Percentiles rank a stretch among this genome's conserved stretches.
These are phyloP conservation scores for Leptodermis oblonga DNA, from an alignment of 257 asterid species.

Conservation along the genomic window DNA sequence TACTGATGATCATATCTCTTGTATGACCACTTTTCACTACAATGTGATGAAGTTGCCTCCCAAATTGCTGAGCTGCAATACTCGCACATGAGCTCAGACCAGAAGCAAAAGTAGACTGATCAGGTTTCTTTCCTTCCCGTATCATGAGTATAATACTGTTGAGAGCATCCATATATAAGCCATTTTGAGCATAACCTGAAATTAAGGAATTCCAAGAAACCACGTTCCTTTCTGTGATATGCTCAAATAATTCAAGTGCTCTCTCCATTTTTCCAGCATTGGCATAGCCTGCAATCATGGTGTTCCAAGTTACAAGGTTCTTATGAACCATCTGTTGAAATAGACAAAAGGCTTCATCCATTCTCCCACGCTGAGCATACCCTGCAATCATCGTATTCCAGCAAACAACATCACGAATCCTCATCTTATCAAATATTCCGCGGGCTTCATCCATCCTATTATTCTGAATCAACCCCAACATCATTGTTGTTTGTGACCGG, in stretches of 20 bases:
- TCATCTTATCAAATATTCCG: slow-evolving; percentile 22
- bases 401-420: slow-evolving; percentile 30
- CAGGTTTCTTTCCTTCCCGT: slow-evolving; percentile 29
- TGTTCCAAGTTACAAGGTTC: slow-evolving; percentile 45
- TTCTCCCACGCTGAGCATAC: slow-evolving; percentile 27
- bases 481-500: slow-evolving; percentile 35
- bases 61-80: slow-evolving; percentile 22
- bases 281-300: slow-evolving; percentile 38
- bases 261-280: slow-evolving; percentile 29
- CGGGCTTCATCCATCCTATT: slow-evolving; percentile 30
- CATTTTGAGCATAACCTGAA: slow-evolving; percentile 52
- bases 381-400: slow-evolving; percentile 43
- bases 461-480: slow-evolving; percentile 29
- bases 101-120: slow-evolving; percentile 38
- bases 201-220: slow-evolving; percentile 53
- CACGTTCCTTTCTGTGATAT: slow-evolving; percentile 30
- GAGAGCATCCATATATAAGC: slow-evolving; percentile 37
- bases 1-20: slow-evolving; percentile 25
- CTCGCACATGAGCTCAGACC: slow-evolving; percentile 26
- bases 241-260: slow-evolving; percentile 33
- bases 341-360: slow-evolving; percentile 33
- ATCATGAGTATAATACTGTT: slow-evolving; percentile 30
- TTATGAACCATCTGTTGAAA: slow-evolving; percentile 37
- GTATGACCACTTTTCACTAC: slow-evolving; percentile 28
- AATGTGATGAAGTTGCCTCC: slow-evolving; percentile 27